phyloP scores from a whole-genome alignment of 1,284 basidiomycete genomes.

The Thecaphora frezii region DNA sequence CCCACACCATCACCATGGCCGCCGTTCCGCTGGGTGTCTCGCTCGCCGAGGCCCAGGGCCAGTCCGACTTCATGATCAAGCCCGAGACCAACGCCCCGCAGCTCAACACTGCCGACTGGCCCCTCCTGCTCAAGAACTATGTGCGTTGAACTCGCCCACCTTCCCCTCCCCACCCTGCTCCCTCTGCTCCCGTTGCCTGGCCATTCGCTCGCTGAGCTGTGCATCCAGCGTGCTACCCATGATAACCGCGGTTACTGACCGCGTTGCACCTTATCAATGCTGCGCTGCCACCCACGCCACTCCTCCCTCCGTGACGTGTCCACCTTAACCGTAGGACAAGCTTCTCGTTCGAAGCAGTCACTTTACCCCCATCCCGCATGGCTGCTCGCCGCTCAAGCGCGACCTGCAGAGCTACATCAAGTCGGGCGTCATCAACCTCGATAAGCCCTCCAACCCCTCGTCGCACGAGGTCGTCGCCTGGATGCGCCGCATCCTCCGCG shows the following conservation, averaged over 20 bases:
- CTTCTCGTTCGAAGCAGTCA: constrained; percentile 89
- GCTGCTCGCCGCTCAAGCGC: constrained; percentile 85
- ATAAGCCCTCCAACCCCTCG: constrained; percentile 99
- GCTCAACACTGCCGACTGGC: constrained; percentile 92
- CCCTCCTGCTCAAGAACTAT: constrained; percentile 96
- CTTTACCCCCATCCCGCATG: constrained; percentile 96
- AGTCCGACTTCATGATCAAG: constrained; percentile 60
- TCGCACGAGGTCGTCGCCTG: constrained; percentile 99
- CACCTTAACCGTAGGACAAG: constrained; percentile 17
- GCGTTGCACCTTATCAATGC: too few relatives aligned
- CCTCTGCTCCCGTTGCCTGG: too few relatives aligned
- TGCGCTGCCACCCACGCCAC: too few relatives aligned
- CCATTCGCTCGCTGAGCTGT: too few relatives aligned
- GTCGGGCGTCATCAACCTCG: constrained; percentile 97
- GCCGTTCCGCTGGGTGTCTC: constrained; percentile 30
- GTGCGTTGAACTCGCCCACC: constrained; percentile 70
- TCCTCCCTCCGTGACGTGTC: background rate
- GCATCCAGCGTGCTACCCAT: too few relatives aligned
- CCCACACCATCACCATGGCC: constrained; percentile 19
- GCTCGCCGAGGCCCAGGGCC: constrained; percentile 41
- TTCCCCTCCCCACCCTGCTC: too few relatives aligned
- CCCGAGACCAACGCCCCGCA: constrained; percentile 59
- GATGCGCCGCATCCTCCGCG: constrained; percentile 90
- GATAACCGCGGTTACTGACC: too few relatives aligned
- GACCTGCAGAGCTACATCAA: constrained; percentile 89